phyloP scores from a whole-genome alignment of 768 basidiomycete species.

The Suillus weaverae region DNA sequence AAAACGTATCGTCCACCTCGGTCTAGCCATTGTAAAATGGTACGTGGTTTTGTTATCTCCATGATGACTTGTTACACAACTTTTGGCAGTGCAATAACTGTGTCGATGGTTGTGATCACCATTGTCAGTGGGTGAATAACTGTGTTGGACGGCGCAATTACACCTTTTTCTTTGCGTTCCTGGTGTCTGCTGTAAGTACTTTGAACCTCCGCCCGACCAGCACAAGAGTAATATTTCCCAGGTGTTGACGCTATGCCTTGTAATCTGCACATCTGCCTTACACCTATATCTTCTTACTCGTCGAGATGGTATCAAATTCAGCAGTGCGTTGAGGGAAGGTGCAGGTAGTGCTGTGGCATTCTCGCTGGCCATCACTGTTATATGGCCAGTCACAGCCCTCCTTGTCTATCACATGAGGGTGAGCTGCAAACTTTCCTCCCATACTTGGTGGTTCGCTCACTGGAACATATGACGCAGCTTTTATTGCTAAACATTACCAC shows the following conservation, averaged over 20 bases:
- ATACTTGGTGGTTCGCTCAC: conserved; percentile 7
- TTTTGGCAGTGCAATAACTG: conserved; percentile 87
- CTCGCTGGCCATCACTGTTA: conserved; percentile 62
- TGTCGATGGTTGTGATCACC: conserved; percentile 93
- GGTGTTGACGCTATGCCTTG: conserved; percentile 72
- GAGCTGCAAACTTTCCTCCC: conserved; percentile 29
- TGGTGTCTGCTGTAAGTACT: conserved; percentile 69
- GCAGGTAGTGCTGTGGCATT: conserved; percentile 84
- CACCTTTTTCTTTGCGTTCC: conserved; percentile 84
- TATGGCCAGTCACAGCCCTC: conserved; percentile 83
- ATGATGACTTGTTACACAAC: conserved; percentile 7
- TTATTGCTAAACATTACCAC: conserved; percentile 87
- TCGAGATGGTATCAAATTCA: conserved; percentile 48
- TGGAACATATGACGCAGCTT: conserved; percentile 44
- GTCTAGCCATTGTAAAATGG: conserved; percentile 95
- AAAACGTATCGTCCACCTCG: conserved; percentile 90
- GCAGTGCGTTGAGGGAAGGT: conserved; percentile 47
- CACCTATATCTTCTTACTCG: conserved; percentile 73
- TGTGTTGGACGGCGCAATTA: conserved; percentile 96
- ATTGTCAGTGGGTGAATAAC: conserved; percentile 91
- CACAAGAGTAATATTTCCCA: conserved; percentile 31
- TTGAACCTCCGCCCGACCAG: neutral
- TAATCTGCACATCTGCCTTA: conserved; percentile 81
- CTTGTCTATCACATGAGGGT: conserved; percentile 86
- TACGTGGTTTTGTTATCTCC: conserved; percentile 33